These are phyloP conservation scores for Beauveria varroae DNA, from an alignment of 2,329 filamentous ascomycete species.

Conservation along the genomic window DNA sequence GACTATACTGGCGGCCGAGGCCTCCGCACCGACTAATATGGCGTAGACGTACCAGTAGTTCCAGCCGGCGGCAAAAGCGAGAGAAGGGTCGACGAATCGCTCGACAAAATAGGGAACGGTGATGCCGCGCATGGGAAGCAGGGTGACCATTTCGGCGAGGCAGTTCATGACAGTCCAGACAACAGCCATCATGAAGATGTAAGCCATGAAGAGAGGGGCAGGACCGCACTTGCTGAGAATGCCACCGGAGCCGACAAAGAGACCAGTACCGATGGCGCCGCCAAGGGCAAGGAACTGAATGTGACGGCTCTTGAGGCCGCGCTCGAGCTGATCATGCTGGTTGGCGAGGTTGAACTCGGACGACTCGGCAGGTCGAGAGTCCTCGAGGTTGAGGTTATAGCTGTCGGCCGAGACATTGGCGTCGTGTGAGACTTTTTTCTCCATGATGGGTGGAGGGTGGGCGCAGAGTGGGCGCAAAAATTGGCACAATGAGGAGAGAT, in stretches of 20 bases:
- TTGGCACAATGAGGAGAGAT: neutral
- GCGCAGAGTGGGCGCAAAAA: too few relatives aligned
- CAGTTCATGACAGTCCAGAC: constrained; percentile 49
- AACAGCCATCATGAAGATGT: constrained; percentile 47
- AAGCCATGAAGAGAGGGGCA: constrained; percentile 63
- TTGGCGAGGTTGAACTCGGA: constrained; percentile 29
- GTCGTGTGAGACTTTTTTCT: constrained; percentile 14
- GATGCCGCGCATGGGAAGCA: constrained; percentile 48
- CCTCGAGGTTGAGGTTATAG: constrained; percentile 22
- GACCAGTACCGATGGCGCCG: constrained; percentile 55
- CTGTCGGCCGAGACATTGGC: constrained; percentile 14
- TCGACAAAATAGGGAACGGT: constrained; percentile 49
- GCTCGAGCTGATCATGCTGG: constrained; percentile 39
- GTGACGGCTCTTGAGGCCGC: constrained; percentile 52
- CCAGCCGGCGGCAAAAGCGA: constrained; percentile 51
- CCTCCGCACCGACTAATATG: constrained; percentile 50
- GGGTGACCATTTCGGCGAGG: constrained; percentile 48
- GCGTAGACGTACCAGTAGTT: constrained; percentile 57
- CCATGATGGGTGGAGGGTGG: constrained; percentile 11
- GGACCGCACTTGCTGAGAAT: constrained; percentile 51
- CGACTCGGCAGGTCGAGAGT: constrained; percentile 15
- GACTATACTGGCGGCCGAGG: constrained; percentile 49
- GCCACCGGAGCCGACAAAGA: constrained; percentile 54
- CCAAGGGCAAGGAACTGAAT: constrained; percentile 53
- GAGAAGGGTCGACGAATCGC: constrained; percentile 47